Conservation (phyloP, 345 rosid species). For the Nephelium lappaceum region DNA sequence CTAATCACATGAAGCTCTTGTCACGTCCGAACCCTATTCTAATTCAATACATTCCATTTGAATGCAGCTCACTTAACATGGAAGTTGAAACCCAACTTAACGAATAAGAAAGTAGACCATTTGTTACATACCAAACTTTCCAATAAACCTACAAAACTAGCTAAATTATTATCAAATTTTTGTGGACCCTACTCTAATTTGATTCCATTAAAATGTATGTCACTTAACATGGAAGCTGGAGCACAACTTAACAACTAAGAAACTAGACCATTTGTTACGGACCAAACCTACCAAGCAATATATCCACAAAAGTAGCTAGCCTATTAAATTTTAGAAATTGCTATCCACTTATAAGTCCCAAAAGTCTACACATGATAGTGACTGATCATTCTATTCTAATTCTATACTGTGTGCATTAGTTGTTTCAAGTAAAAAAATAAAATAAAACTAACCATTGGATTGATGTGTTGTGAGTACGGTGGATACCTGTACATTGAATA, state of each 20-base stretch:
- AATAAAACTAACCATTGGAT: slow-evolving; percentile 27
- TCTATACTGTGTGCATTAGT: background rate
- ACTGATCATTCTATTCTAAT: background rate
- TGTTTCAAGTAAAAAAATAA: background rate
- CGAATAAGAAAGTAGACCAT: background rate
- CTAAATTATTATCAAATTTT: too few relatives aligned
- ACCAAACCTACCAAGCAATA: background rate
- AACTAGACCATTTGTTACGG: background rate
- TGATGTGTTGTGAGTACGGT: slow-evolving; percentile 24
- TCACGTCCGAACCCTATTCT: background rate
- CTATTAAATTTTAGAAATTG: background rate
- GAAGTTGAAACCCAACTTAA: background rate
- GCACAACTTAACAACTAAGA: background rate
- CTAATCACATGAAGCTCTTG: too few relatives aligned
- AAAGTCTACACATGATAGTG: background rate
- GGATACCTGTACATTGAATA: slow-evolving; percentile 30
- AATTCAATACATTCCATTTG: too few relatives aligned
- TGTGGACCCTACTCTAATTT: background rate
- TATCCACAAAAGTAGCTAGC: background rate
- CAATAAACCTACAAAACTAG: background rate
- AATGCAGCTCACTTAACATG: too few relatives aligned
- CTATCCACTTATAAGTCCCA: background rate
- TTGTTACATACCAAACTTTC: background rate
- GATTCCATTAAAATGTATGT: background rate
- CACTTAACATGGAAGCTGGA: background rate